Base-by-base conservation (phyloP, 1,284 basidiomycete genomes). In the Gomphus bonarii region DNA sequence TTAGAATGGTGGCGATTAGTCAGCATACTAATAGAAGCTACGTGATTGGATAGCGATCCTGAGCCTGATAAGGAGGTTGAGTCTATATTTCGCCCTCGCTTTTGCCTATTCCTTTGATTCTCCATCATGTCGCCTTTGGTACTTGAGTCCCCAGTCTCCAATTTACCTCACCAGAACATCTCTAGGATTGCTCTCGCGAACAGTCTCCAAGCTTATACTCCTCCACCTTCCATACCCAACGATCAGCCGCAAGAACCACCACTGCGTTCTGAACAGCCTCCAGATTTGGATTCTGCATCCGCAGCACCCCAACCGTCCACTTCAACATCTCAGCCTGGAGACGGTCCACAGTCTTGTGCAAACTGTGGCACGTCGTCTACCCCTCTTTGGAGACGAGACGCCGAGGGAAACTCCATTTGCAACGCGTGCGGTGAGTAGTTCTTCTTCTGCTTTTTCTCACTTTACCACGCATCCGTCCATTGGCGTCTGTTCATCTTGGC, bases 351-450 rank as follows among this genome's bases (percentile, higher is more conserved):
- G 28, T 42, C 44, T 54, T 89, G 86, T 67, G 75, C 79, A 51
- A 86, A 85, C 68, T 88, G 88, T 69, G 82, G 80, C 22, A 85
- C 85, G 16, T 73, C 77, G 16, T 82, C 82, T 58, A 91, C 89
- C 54, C 88, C 89, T 50, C 78, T 90, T 14, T 91, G 89, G 89
- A 75, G 88, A 63, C 78, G 88, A 63, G 88, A 89, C 66, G 74
- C 79, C 50, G 84, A 88, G 67, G 89, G 89, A 57, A 85, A 84
- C 67, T 79, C 84, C 43, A 80, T 91, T 65, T 92, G 89, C 73
- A 92, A 91, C 69, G 86, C 88, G 57, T 92, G 89, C 70, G 89
- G 89, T 91, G 69, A 82, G 88, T 76, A 36, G 67, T 54, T 61
- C 60, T 63, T 61, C n/a, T 3, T 31, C 59, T 63, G 65, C 61